Evolutionary conservation across 139 green algal genomes (phyloP).

Genomic region (Edaphochlamys debaryana): DNA sequence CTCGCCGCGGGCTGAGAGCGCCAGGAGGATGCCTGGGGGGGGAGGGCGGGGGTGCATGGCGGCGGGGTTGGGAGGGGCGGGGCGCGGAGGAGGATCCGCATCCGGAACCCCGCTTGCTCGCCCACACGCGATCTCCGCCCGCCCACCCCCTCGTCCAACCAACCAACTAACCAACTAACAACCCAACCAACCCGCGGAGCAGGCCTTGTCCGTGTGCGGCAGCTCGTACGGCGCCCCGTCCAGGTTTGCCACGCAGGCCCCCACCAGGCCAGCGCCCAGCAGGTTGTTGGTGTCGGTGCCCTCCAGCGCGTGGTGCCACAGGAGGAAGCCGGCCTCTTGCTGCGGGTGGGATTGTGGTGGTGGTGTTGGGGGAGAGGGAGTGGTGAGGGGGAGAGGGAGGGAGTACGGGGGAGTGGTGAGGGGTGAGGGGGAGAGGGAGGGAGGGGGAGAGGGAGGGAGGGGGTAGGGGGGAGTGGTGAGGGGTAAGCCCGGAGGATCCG

Average conservation of each 20-base stretch:
- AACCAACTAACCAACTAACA: no score
- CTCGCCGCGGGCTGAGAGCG: not conserved
- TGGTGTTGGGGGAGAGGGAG: not conserved
- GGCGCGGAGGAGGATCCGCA: no score
- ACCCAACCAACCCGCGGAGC: conserved; percentile 3
- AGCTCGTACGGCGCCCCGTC: not conserved
- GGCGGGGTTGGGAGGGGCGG: not conserved
- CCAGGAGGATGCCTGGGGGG: conserved; percentile 3
- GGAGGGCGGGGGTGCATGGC: not conserved
- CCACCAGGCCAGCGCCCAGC: not conserved
- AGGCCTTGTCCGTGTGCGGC: conserved; percentile 2
- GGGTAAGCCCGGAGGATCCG: not conserved
- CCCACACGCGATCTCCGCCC: no score
- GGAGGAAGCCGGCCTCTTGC: conserved; percentile 29
- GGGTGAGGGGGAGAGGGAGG: no score
- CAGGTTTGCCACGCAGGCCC: not conserved
- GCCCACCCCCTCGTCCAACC: no score
- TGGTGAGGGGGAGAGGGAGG: not conserved
- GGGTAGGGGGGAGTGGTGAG: not conserved
- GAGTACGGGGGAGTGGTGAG: not conserved
- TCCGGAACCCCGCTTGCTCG: no score
- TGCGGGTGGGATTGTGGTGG: no score
- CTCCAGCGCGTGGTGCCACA: conserved; percentile 29
- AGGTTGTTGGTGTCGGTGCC: not conserved
- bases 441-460: no score